phyloP scores from a whole-genome alignment of 768 basidiomycete species.

The Phallus indusiatus region DNA sequence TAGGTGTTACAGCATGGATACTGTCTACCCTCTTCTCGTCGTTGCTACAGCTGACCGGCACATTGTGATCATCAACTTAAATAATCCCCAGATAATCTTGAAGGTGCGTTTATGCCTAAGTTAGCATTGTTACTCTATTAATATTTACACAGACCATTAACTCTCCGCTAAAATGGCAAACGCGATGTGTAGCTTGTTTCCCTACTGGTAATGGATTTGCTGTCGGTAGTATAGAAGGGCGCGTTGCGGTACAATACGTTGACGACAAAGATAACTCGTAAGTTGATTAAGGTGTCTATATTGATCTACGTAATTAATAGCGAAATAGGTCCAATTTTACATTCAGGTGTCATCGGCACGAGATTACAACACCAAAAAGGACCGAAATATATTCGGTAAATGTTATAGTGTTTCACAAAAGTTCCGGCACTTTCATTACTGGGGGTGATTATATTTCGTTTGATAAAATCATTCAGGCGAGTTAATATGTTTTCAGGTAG shows the following conservation, averaged over 20 bases:
- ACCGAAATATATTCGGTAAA: slow-evolving; percentile 78
- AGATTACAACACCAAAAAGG: slow-evolving; percentile 43
- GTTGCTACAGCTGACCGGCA: slow-evolving; percentile 91
- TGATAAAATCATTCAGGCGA: neutral
- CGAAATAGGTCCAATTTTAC: slow-evolving; percentile 64
- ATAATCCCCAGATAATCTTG: slow-evolving; percentile 68
- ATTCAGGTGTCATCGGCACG: slow-evolving; percentile 74
- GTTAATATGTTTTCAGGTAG: slow-evolving; percentile 37
- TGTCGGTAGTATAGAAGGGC: slow-evolving; percentile 79
- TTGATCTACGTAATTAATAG: slow-evolving; percentile 4
- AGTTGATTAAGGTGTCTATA: slow-evolving; percentile 14
- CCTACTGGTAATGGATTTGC: slow-evolving; percentile 72
- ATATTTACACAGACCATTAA: slow-evolving; percentile 46
- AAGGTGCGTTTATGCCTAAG: slow-evolving; percentile 38
- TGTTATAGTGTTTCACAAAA: slow-evolving; percentile 77
- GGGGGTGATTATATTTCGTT: slow-evolving; percentile 37
- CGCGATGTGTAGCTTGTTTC: slow-evolving; percentile 77
- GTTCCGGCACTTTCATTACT: slow-evolving; percentile 78
- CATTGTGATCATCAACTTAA: slow-evolving; percentile 81
- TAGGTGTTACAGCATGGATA: slow-evolving; percentile 82
- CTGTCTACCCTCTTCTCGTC: slow-evolving; percentile 75
- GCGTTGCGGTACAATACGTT: slow-evolving; percentile 92
- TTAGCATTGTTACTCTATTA: slow-evolving; percentile 4
- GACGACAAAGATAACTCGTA: slow-evolving; percentile 75
- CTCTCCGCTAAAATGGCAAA: slow-evolving; percentile 92